These are phyloP conservation scores for Pyrenula massariospora DNA, from an alignment of 495 filamentous ascomycete species.

Conservation along the genomic window DNA sequence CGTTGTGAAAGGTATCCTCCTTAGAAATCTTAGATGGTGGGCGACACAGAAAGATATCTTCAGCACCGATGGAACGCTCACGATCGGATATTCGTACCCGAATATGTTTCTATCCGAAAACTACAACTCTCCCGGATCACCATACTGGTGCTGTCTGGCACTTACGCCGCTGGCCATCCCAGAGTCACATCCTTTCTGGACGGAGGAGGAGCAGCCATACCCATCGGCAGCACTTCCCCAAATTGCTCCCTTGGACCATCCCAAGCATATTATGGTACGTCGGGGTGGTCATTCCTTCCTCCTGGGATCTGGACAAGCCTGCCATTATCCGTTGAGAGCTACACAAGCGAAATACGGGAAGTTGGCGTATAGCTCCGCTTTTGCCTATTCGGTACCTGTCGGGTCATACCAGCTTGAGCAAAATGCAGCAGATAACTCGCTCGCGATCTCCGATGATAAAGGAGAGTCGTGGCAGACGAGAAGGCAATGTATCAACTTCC, in stretches of 20 bases:
- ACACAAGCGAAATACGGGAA: constrained; percentile 74
- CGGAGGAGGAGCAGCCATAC: constrained; percentile 47
- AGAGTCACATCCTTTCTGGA: constrained; percentile 63
- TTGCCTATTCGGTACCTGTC: constrained; percentile 65
- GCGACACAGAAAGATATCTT: constrained; percentile 61
- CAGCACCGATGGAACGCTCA: constrained; percentile 58
- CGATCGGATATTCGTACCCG: constrained; percentile 65
- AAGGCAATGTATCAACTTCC: constrained; percentile 43
- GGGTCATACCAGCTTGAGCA: constrained; percentile 67
- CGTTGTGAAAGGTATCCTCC: constrained; percentile 61
- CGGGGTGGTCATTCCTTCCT: constrained; percentile 59
- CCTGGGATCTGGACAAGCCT: constrained; percentile 63
- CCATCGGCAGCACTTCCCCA: constrained; percentile 40
- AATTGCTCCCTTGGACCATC: constrained; percentile 47
- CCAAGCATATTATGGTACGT: constrained; percentile 52
- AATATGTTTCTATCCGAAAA: constrained; percentile 74
- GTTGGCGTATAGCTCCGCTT: constrained; percentile 64
- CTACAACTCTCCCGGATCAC: constrained; percentile 63
- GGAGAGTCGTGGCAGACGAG: constrained; percentile 73
- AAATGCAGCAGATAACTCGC: constrained; percentile 59
- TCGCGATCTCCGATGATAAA: constrained; percentile 65
- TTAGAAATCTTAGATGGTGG: constrained; percentile 72
- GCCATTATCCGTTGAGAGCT: constrained; percentile 67
- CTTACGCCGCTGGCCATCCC: constrained; percentile 62
- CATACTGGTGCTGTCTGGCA: constrained; percentile 69